A percentile compares a stretch with the other conserved stretches of the same genome.
Conservation (phyloP, 2,329 filamentous ascomycete genomes). For the Colletotrichum scovillei region DNA sequence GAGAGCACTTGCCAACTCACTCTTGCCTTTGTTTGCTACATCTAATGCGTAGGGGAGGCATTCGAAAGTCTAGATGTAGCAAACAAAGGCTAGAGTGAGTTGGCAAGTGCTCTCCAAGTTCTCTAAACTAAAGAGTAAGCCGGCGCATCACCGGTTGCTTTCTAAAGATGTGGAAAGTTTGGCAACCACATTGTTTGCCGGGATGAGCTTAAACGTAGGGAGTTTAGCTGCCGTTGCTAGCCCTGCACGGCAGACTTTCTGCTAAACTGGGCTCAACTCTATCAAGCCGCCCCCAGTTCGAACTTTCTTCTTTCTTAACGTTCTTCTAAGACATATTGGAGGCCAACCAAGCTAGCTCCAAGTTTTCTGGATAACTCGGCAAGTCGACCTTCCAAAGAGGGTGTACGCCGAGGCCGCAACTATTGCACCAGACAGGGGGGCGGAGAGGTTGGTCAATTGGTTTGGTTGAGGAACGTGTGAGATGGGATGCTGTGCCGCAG, state of each 20-base stretch:
- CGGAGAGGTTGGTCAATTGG: not conserved
- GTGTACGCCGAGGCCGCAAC: not conserved
- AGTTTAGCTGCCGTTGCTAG: not conserved
- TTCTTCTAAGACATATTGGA: not conserved
- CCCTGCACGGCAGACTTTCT: not conserved
- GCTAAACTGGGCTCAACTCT: not conserved
- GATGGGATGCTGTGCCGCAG: constrained; percentile 18
- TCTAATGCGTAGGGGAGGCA: too few relatives aligned
- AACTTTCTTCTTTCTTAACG: not conserved
- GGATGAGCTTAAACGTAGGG: not conserved
- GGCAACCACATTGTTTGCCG: not conserved
- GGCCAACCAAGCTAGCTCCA: not conserved
- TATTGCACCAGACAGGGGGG: not conserved
- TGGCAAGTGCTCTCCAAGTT: not conserved
- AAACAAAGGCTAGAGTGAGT: too few relatives aligned
- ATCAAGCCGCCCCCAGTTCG: not conserved
- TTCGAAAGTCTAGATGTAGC: too few relatives aligned
- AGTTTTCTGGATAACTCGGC: not conserved
- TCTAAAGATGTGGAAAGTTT: not conserved
- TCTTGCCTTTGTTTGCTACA: too few relatives aligned
- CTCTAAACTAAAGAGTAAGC: not conserved
- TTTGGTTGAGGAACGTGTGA: not conserved
- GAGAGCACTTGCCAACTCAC: too few relatives aligned
- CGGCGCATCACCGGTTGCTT: not conserved
- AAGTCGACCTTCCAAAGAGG: not conserved